Percentiles rank a stretch among this genome's conserved stretches.
phyloP scores from a whole-genome alignment of 2,329 filamentous ascomycete genomes.

The Calonectria pauciramosa region DNA sequence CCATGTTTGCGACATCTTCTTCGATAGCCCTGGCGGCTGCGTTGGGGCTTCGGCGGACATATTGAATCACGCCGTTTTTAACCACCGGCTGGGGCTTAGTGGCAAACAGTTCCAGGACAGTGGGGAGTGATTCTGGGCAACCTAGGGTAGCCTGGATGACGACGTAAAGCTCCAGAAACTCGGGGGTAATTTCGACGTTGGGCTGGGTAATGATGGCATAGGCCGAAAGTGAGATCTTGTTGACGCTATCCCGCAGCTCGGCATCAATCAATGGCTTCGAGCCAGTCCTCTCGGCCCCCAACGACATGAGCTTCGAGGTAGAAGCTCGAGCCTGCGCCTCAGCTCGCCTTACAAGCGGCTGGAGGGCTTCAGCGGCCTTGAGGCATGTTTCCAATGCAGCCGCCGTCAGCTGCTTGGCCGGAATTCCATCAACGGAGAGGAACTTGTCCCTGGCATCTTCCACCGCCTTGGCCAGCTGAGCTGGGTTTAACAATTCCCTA shows the following conservation, averaged over 20 bases:
- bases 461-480: slow-evolving; percentile 57
- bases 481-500: slow-evolving; percentile 52
- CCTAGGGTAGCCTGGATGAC: slow-evolving; percentile 80
- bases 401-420: slow-evolving; percentile 58
- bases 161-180: slow-evolving; percentile 81
- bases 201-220: slow-evolving; percentile 80
- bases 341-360: slow-evolving; percentile 56
- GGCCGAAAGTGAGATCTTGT: slow-evolving; percentile 71
- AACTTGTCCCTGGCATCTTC: slow-evolving; percentile 60
- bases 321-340: slow-evolving; percentile 59
- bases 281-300: slow-evolving; percentile 54
- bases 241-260: slow-evolving; percentile 59
- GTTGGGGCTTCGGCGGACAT: slow-evolving; percentile 75
- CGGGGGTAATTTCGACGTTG: slow-evolving; percentile 83
- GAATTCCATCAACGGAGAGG: slow-evolving; percentile 59
- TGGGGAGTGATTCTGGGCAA: slow-evolving; percentile 81
- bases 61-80: slow-evolving; percentile 70
- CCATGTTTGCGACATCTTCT: slow-evolving; percentile 76
- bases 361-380: slow-evolving; percentile 59
- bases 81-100: slow-evolving; percentile 81
- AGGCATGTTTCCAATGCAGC: slow-evolving; percentile 61
- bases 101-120: slow-evolving; percentile 85
- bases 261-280: slow-evolving; percentile 48
- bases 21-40: slow-evolving; percentile 80
- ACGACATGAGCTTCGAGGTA: slow-evolving; percentile 67